Base-by-base conservation (phyloP, 1,284 basidiomycete genomes). In the Phylloboletellus chloephorus region DNA sequence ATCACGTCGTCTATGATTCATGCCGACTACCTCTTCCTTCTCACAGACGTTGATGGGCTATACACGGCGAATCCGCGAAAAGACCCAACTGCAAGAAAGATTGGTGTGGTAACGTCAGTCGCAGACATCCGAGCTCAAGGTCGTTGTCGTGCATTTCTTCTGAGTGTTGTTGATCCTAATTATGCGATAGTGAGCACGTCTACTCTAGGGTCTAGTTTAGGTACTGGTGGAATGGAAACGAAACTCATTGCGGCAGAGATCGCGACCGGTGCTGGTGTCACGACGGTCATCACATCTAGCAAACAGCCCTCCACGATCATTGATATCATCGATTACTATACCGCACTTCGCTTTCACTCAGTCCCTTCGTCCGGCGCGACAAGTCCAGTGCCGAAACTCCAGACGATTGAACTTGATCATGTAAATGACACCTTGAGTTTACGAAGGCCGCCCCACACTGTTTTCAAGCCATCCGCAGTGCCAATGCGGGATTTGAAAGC, bases 201-300 rank as follows among this genome's bases (percentile, higher is more conserved):
- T 3, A 97, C 93, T 0, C 73, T 95, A 5, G 96, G 95, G 0
- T 94, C 91, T 0, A 89, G 78, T 49, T 76, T 99, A 9, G 96
- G 95, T 0, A 98, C 96, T 2, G 96, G 95, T 1, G 96, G 96
- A 5, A 98, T 98, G 96, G 92, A 96, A 67, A 98, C 96, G 5
- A 99, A 98, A 61, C 79, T 98, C 46, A 96, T 98, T 49, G 95
- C 95, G 1, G 95, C 96, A 0, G 96, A 98, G 60, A 88, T 99
- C 11, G 94, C 95, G 1, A 96, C 89, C 0, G 93, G 84, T 0
- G 95, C 94, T 0, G 95, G 96, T 4, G 92, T 96, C n/a, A 84
- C 90, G 1, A 97, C 95, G 0, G 76, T 98, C 31, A 89, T 99
- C 53, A 80, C 83, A 36, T 86, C 88, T 23, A 90, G 88, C 61